Conservation (phyloP, 2,329 filamentous ascomycete genomes). For the Ascochyta rabiei region DNA sequence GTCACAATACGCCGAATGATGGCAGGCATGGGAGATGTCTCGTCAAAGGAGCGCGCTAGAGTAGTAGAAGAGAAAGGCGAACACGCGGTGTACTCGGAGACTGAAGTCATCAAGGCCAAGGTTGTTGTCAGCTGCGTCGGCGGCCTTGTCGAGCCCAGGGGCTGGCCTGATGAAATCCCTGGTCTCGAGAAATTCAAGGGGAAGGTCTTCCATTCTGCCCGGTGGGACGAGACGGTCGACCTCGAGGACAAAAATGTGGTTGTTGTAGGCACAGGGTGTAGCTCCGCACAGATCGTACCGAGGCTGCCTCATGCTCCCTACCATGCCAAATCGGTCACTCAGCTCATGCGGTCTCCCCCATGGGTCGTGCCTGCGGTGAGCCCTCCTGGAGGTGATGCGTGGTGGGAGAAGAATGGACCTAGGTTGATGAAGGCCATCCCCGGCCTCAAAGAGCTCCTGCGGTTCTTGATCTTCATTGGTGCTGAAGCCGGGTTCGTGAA, state of each 20-base stretch:
- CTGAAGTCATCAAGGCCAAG: slow-evolving; percentile 60
- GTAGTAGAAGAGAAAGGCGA: slow-evolving; percentile 53
- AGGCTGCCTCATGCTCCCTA: slow-evolving; percentile 54
- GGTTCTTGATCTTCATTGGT: slow-evolving; percentile 54
- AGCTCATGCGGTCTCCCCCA: slow-evolving; percentile 64
- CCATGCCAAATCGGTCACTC: slow-evolving; percentile 62
- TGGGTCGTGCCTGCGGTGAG: slow-evolving; percentile 57
- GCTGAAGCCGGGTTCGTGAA: slow-evolving; percentile 55
- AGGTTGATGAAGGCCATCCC: slow-evolving; percentile 57
- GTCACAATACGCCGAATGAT: slow-evolving; percentile 58
- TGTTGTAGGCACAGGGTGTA: slow-evolving; percentile 64
- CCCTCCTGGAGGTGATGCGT: slow-evolving; percentile 48
- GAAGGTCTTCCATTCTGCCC: slow-evolving; percentile 62
- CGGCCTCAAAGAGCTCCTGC: slow-evolving; percentile 54
- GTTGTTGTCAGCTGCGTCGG: slow-evolving; percentile 63
- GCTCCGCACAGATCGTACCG: slow-evolving; percentile 63
- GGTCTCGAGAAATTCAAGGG: slow-evolving; percentile 62
- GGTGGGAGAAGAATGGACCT: slow-evolving; percentile 56
- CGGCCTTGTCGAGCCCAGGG: slow-evolving; percentile 61
- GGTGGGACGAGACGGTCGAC: slow-evolving; percentile 61
- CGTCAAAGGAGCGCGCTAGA: slow-evolving; percentile 53
- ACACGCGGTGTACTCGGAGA: slow-evolving; percentile 55
- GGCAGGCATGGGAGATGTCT: slow-evolving; percentile 61
- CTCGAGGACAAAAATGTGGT: slow-evolving; percentile 62
- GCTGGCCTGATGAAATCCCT: slow-evolving; percentile 57